Percentiles rank a stretch among this genome's conserved stretches.
Conservation (phyloP, 192 early-diverging fungal genomes). For the Linnemannia exigua region DNA sequence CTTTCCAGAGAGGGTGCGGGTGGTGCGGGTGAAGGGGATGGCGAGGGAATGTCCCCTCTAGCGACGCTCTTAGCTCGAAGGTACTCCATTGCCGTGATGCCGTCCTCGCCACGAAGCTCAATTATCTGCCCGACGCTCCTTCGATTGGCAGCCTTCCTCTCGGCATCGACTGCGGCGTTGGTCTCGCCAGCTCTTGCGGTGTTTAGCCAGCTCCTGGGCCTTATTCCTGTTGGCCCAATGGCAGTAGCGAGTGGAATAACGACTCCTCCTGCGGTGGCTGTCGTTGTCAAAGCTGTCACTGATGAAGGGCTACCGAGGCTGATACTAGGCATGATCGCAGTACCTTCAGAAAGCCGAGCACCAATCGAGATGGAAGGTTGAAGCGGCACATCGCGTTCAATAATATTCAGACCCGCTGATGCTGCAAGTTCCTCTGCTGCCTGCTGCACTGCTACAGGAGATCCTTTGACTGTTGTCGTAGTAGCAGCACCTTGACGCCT, state of each 20-base stretch:
- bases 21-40: constrained; percentile 2
- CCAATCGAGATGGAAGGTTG: constrained; percentile 34
- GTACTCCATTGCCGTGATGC: constrained; percentile 32
- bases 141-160: constrained; percentile 5
- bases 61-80: constrained; percentile 34
- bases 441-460: not conserved
- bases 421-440: not conserved
- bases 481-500: not conserved
- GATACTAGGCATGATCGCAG: not conserved
- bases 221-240: not conserved
- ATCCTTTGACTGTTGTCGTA: not conserved
- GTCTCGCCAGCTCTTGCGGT: not conserved
- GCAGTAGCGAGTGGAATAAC: not conserved
- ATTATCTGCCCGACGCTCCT: constrained; percentile 43
- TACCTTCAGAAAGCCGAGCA: constrained; percentile 21
- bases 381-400: constrained; percentile 23
- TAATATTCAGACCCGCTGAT: constrained; percentile 11
- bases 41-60: not conserved
- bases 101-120: constrained; percentile 35
- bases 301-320: not conserved
- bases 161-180: not conserved
- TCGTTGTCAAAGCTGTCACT: not conserved
- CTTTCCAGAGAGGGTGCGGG: not conserved
- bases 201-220: not conserved
- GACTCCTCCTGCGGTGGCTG: not conserved